Percentiles rank a stretch among this genome's conserved stretches.
These are phyloP conservation scores for Suillus subalutaceus DNA, from an alignment of 768 basidiomycete genomes.

Conservation along the genomic window DNA sequence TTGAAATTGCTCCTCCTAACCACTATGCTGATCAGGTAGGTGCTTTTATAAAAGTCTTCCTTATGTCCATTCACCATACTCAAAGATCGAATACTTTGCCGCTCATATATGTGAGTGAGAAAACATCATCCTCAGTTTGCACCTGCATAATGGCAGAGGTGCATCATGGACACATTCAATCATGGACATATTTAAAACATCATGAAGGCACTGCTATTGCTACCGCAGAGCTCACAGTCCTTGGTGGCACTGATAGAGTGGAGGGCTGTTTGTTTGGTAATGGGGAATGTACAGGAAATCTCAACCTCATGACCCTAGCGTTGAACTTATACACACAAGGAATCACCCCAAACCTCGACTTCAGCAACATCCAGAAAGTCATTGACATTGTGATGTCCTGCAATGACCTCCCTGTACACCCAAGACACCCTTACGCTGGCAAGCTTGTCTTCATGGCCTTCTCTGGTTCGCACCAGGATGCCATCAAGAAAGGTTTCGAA, in stretches of 20 bases:
- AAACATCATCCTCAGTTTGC: slow-evolving; percentile 87
- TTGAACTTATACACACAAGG: slow-evolving; percentile 98
- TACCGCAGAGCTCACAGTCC: slow-evolving; percentile 86
- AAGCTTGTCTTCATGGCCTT: slow-evolving; percentile 99
- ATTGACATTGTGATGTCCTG: slow-evolving; percentile 95
- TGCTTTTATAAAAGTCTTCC: slow-evolving; percentile 2
- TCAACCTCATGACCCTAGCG: slow-evolving; percentile 95
- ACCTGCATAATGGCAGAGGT: slow-evolving; percentile 98
- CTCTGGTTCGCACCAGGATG: slow-evolving; percentile 98
- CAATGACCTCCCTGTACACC: slow-evolving; percentile 95
- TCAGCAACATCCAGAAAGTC: slow-evolving; percentile 86
- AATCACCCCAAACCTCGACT: slow-evolving; percentile 84
- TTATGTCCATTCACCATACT: slow-evolving; percentile 11
- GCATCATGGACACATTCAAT: slow-evolving; percentile 20
- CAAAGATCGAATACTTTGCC: slow-evolving; percentile 92
- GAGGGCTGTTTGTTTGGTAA: slow-evolving; percentile 99
- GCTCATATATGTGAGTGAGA: slow-evolving; percentile 84
- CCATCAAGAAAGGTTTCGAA: slow-evolving; percentile 99
- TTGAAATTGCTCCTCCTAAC: slow-evolving; percentile 96
- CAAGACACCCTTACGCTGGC: slow-evolving; percentile 95
- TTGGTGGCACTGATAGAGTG: slow-evolving; percentile 96
- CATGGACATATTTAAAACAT: slow-evolving; percentile 5
- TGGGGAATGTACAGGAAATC: slow-evolving; percentile 98
- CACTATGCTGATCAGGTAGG: slow-evolving; percentile 95
- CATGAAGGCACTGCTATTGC: slow-evolving; percentile 85